Evolutionary conservation across 148 eudicot genomes (phyloP), one percentile per base, ranked within the genome.

Genomic region (Diospyros lotus): DNA sequence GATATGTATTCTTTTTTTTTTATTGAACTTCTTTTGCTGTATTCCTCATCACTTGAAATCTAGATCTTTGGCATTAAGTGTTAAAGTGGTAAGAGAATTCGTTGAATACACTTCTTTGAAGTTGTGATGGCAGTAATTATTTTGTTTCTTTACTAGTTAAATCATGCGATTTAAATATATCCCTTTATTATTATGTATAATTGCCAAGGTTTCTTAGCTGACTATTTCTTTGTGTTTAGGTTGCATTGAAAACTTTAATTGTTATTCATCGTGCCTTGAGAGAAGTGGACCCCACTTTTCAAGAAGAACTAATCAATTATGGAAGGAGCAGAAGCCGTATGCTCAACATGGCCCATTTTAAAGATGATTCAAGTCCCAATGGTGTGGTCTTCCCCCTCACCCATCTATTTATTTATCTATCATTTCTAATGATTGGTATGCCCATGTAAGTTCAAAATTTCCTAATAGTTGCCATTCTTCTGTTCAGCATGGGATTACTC

Each of bases 401-500:
- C 46, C 54, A 69, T 17, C 12, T 58, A 4, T 52, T 54, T 41
- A 41, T 69, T 8, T 2, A 3, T 48, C 8, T 40, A 63, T 73
- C 6, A 1, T 9, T 69, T 61, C 44, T 39, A 62, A 40, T 60
- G 64, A 60, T 60, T 60, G 28, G 64, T 60, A 60, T 60, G 64
- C 13, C 43, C 52, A 9, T 9, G 38, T 44, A 11, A 6, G 1
- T 12, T 1, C 4, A 60, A 9, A 44, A 62, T n/a, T 76, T 73
- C 46, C 62, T 74, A 18, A 78, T 59, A 44, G 17, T 80, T 66
- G 62, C 42, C 11, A 70, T 77, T 28, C 48, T 84, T 56, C 50
- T 74, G 43, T 73, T 55, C 90, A 92, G 97, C 97, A 46, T 95
- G 98, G 98, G 98, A 95, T 87, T 92, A 95, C 85, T 95, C 98